Percentiles rank a stretch among this genome's conserved stretches.
These are phyloP conservation scores for Wallacemonas collosoma DNA, from an alignment of 208 protist species.

Conservation along the genomic window DNA sequence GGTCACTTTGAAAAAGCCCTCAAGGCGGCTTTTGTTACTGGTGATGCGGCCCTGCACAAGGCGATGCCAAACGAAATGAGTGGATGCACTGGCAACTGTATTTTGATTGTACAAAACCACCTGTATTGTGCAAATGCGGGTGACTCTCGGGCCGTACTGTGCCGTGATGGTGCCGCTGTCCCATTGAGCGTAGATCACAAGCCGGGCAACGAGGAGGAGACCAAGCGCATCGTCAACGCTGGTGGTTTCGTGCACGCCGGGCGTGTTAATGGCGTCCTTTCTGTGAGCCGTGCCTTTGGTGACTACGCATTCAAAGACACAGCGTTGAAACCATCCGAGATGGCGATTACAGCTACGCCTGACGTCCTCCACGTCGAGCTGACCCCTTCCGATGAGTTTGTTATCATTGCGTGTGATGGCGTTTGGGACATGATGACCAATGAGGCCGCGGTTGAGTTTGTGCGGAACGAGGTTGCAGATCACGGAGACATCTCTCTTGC, in stretches of 20 bases:
- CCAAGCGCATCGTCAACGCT: constrained; percentile 83
- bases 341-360: constrained; percentile 75
- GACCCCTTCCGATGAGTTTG: constrained; percentile 87
- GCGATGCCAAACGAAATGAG: constrained; percentile 77
- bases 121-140: constrained; percentile 95
- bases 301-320: constrained; percentile 93
- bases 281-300: constrained; percentile 94
- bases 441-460: constrained; percentile 87
- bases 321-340: constrained; percentile 68
- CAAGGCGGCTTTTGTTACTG: constrained; percentile 62
- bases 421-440: constrained; percentile 94
- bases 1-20: constrained; percentile 75
- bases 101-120: constrained; percentile 84
- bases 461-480: constrained; percentile 84
- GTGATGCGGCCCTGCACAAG: constrained; percentile 72
- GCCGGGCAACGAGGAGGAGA: constrained; percentile 83
- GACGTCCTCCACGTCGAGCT: constrained; percentile 80
- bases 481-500: constrained; percentile 83
- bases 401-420: constrained; percentile 94
- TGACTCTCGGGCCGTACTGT: constrained; percentile 91
- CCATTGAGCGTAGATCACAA: constrained; percentile 96
- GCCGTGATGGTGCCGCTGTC: constrained; percentile 81
- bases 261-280: constrained; percentile 94
- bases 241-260: constrained; percentile 91
- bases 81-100: constrained; percentile 83